Evolutionary conservation across 441 rosid genomes (phyloP).

Genomic region (Jatropha multifida): DNA sequence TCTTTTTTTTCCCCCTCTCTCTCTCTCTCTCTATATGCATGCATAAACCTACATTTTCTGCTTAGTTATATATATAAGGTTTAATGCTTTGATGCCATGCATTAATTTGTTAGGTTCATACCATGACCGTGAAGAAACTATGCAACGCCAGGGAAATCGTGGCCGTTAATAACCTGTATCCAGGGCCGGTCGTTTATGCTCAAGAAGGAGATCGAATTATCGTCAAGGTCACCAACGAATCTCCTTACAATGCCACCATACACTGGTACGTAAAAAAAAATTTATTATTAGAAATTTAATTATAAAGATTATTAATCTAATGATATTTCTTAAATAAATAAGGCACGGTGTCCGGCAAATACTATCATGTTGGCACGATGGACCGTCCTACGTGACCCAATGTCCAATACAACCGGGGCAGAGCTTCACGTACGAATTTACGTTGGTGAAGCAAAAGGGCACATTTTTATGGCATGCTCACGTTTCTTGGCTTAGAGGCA

Average conservation of each 20-base stretch:
- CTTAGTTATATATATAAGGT: not conserved
- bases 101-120: constrained; percentile 44
- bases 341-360: constrained; percentile 92
- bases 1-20: not conserved
- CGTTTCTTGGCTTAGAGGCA: constrained; percentile 84
- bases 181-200: constrained; percentile 74
- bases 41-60: not conserved
- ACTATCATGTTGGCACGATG: constrained; percentile 84
- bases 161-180: constrained; percentile 60
- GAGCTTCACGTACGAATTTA: constrained; percentile 70
- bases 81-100: not conserved
- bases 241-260: constrained; percentile 74
- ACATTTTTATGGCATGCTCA: constrained; percentile 90
- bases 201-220: constrained; percentile 69
- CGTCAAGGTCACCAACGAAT: constrained; percentile 62
- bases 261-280: constrained; percentile 50
- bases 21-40: not conserved
- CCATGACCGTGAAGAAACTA: constrained; percentile 53
- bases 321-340: no score
- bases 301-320: not conserved
- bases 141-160: constrained; percentile 68
- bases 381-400: constrained; percentile 84
- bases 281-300: no score
- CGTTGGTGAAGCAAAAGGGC: constrained; percentile 66
- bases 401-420: constrained; percentile 81